Evolutionary conservation across 495 filamentous ascomycete genomes (phyloP), one percentile per base, ranked within the genome.

Genomic region (Monascus purpureus): DNA sequence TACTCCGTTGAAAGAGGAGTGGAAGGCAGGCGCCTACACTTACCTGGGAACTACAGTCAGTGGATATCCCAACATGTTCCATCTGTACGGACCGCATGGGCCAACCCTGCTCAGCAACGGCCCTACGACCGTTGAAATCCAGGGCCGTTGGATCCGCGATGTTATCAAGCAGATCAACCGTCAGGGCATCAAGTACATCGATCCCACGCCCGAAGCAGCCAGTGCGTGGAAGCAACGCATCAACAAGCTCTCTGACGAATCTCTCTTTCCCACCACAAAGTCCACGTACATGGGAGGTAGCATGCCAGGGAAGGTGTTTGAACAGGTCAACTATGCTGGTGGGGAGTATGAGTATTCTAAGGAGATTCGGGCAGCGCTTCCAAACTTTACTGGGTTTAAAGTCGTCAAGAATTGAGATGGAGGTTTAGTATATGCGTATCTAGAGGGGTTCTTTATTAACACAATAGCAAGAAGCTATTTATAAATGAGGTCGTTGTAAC

Each of bases 61-160:
- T 33, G 60, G 57, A 24, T 71, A 59, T 32, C 68, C 70, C 3
- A 74, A 74, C 45, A 55, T 68, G 47, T 70, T 72, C 53, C 59
- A 62, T 39, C 46, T 60, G 8, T 69, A 69, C 37, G 65, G 64
- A 26, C 57, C 60, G 11, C 66, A 67, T 36, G 64, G 44, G n/a
- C 68, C 57, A 20, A 66, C 61, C 11, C 55, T 55, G 12, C 58
- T 70, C 37, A 43, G 40, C 44, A 70, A 70, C 39, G 67, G 63
- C 0, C 66, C 67, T 0, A 52, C 47, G 2, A 57, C 53, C 28
- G 54, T 63, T 17, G 66, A 72, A 36, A 36, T 58, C 12, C 66
- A 70, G 38, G 63, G 58, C 9, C 54, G 65, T 14, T 70, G 64
- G 65, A 61, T 73, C 25, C 49, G 55, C 13, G 61, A 68, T 33